A percentile compares a stretch with the other conserved stretches of the same genome.
Conservation (phyloP, 2,329 filamentous ascomycete genomes). For the Fusarium piperis region DNA sequence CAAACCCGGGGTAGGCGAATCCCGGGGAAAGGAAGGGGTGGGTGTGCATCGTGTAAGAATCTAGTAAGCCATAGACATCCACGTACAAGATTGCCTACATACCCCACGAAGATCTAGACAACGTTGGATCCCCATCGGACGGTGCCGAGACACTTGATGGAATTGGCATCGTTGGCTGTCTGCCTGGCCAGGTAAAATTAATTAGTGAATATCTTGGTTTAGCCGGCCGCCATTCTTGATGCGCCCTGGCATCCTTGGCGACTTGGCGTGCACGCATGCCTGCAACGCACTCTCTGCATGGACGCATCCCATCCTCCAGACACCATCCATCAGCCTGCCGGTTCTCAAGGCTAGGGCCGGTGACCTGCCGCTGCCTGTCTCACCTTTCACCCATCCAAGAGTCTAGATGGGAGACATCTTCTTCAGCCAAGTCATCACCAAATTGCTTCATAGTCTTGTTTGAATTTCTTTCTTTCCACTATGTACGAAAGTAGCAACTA, state of each 20-base stretch:
- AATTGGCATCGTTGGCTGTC: not conserved
- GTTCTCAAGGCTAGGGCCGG: not conserved
- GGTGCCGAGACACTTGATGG: not conserved
- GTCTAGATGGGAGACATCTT: not conserved
- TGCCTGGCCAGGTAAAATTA: not conserved
- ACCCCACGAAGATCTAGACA: not conserved
- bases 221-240: not conserved
- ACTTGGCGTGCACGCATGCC: not conserved
- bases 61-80: not conserved
- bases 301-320: not conserved
- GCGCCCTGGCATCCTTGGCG: not conserved
- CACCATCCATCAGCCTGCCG: not conserved
- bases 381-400: not conserved
- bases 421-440: not conserved
- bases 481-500: slow-evolving; percentile 11
- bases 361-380: not conserved
- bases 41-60: not conserved
- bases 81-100: not conserved
- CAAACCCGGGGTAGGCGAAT: slow-evolving; percentile 4
- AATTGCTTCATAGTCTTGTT: not conserved
- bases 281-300: not conserved
- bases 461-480: slow-evolving; percentile 3
- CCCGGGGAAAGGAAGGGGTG: not conserved
- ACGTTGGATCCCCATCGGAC: not conserved
- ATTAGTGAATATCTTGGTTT: not conserved